These are phyloP conservation scores for Keithomyces neogunnii DNA, from an alignment of 2,329 filamentous ascomycete species.

Conservation along the genomic window DNA sequence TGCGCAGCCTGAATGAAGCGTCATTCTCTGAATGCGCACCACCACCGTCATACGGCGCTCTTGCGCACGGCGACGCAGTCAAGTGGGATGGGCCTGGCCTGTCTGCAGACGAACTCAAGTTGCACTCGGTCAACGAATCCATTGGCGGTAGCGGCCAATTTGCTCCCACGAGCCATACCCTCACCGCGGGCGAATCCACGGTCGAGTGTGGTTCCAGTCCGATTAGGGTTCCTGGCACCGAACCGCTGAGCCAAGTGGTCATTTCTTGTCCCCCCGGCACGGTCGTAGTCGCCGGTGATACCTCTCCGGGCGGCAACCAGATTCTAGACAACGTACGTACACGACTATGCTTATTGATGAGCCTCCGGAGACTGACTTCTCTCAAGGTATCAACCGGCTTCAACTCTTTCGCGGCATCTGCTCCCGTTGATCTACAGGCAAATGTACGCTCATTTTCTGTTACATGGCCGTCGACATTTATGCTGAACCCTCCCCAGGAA, in stretches of 20 bases:
- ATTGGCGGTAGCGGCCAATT: conserved; percentile 2
- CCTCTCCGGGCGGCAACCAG: not conserved
- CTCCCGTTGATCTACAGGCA: conserved; percentile 7
- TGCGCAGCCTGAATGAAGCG: conserved; percentile 7
- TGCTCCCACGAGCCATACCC: not conserved
- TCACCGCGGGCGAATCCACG: not conserved
- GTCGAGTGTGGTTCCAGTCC: not conserved
- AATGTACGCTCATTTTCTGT: conserved; percentile 8
- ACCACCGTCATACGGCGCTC: not conserved
- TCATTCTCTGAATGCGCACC: conserved; percentile 6
- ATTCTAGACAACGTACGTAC: conserved; percentile 11
- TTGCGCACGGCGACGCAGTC: not conserved
- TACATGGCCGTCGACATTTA: not conserved
- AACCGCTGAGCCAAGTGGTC: not conserved
- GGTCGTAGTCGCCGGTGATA: not conserved
- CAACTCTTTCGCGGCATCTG: conserved; percentile 7
- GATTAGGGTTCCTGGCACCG: not conserved
- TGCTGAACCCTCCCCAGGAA: not conserved
- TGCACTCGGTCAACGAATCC: not conserved
- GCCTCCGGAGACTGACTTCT: conserved; percentile 11
- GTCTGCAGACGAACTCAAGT: not conserved
- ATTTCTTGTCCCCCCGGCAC: not conserved
- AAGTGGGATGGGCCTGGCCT: not conserved
- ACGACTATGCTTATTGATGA: not conserved
- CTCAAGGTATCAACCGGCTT: conserved; percentile 11